Evolutionary conservation across 352 stramenopile species (phyloP).

Genomic region (Pythium coloratum): DNA sequence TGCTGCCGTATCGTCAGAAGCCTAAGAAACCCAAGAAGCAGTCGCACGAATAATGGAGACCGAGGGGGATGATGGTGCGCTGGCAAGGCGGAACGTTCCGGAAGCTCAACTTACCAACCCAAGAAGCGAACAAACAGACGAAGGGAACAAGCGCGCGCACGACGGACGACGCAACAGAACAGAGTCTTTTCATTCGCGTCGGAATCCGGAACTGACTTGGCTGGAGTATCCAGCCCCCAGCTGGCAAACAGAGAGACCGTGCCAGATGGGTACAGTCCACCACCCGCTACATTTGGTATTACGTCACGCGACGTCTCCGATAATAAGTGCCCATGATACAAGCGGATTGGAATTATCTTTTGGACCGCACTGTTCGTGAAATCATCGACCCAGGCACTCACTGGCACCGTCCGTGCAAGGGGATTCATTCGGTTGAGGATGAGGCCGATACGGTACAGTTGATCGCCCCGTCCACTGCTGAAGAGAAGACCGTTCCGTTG

Average conservation of each 20-base stretch:
- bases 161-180: not conserved
- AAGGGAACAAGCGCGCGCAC: not conserved
- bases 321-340: not conserved
- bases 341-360: not conserved
- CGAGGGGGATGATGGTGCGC: not conserved
- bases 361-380: not conserved
- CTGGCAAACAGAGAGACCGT: not conserved
- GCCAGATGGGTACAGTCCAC: conserved; percentile 3
- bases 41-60: not conserved
- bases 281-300: not conserved
- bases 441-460: too few relatives aligned
- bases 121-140: not conserved
- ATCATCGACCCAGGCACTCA: too few relatives aligned
- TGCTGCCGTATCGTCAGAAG: not conserved
- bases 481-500: too few relatives aligned
- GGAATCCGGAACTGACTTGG: not conserved
- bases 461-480: too few relatives aligned
- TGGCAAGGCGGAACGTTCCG: not conserved
- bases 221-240: not conserved
- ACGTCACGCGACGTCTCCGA: not conserved
- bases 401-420: too few relatives aligned
- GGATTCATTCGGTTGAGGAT: too few relatives aligned
- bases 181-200: conserved; percentile 5
- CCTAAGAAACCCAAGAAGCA: not conserved
- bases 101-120: not conserved